These are phyloP conservation scores for Phylloporus sp. DNA, from an alignment of 1,284 basidiomycete genomes.

Conservation along the genomic window DNA sequence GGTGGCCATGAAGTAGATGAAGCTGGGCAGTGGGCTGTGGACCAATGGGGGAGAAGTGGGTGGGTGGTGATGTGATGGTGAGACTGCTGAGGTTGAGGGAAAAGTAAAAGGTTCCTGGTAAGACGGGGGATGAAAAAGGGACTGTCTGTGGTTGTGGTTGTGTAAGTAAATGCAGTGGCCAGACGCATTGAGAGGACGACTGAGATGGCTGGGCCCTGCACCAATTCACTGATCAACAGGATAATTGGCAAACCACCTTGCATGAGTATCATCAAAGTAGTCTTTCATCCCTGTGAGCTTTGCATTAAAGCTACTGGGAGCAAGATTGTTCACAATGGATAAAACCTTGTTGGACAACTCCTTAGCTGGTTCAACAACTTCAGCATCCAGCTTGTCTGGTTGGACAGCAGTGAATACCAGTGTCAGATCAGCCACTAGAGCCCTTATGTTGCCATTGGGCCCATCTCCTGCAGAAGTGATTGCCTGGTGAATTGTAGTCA, in stretches of 20 bases:
- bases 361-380: too few relatives aligned
- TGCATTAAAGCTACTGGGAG: slow-evolving; percentile 89
- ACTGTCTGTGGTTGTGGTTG: slow-evolving; percentile 13
- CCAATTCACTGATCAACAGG: slow-evolving; percentile 95
- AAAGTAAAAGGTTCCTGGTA: slow-evolving; percentile 24
- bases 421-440: slow-evolving; percentile 45
- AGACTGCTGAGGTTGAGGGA: slow-evolving; percentile 72
- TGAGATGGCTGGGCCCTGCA: slow-evolving; percentile 77
- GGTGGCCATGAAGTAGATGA: slow-evolving; percentile 26
- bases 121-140: slow-evolving; percentile 31
- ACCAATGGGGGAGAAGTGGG: slow-evolving; percentile 62
- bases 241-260: slow-evolving; percentile 98
- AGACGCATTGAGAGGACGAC: slow-evolving; percentile 16
- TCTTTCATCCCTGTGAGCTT: slow-evolving; percentile 87
- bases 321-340: slow-evolving; percentile 98
- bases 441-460: slow-evolving; percentile 43
- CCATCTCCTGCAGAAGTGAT: slow-evolving; percentile 60
- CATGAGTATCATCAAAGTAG: slow-evolving; percentile 79
- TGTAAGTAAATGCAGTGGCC: slow-evolving; percentile 21
- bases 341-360: slow-evolving; percentile 93
- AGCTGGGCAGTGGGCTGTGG: slow-evolving; percentile 26
- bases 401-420: slow-evolving; percentile 73
- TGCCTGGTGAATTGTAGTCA: slow-evolving; percentile 72
- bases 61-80: slow-evolving; percentile 63
- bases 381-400: too few relatives aligned